Base-by-base conservation (phyloP, 202 grass and related monocot genomes). In the Elaeis oleifera region DNA sequence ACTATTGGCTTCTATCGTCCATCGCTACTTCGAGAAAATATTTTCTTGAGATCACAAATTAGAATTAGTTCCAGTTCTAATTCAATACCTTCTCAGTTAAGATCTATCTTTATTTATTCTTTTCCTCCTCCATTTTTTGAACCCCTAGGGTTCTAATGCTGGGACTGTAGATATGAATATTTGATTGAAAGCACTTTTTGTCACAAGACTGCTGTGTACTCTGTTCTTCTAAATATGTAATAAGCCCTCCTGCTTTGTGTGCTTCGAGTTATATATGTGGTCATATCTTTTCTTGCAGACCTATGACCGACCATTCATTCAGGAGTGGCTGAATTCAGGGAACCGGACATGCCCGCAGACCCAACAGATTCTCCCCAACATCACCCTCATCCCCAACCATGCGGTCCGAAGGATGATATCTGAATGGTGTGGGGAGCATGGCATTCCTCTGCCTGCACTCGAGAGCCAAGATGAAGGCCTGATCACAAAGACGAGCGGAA, bases 291-390 rank as follows among this genome's bases (percentile, higher is more conserved):
- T 65, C 48, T 65, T 51, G 63, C 63, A 65, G 63, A 65, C 63
- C 14, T 65, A 65, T 52, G 63, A 65, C 15, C 48, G 63, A 22
- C 21, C 49, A 6, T 65, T 65, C 49, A 65, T 65, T 53, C 49
- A 53, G 49, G 63, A 65, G 7, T 65, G 63, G 63, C 63, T 65
- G 18, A 65, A n/a, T 51, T 24, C 21, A 0, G 63, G 63, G 22
- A 65, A 53, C n/a, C 44, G 22, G 14, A 65, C 49, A 26, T 65
- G 63, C 23, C 63, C 63, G 15, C 48, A n/a, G 23, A 65, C 63
- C 16, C 49, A 51, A 16, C 22, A 28, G 63, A 49, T 65, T 23
- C 49, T 65, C 23, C 51, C 48, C 14, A 26, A 65, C 36, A 65
- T 48, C 63, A 65, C 5, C 20, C 49, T 65, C 23, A 51, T 16